Percentiles rank a stretch among this genome's conserved stretches.
phyloP scores from a whole-genome alignment of 2,329 filamentous ascomycete species.

The Claviceps sp. region DNA sequence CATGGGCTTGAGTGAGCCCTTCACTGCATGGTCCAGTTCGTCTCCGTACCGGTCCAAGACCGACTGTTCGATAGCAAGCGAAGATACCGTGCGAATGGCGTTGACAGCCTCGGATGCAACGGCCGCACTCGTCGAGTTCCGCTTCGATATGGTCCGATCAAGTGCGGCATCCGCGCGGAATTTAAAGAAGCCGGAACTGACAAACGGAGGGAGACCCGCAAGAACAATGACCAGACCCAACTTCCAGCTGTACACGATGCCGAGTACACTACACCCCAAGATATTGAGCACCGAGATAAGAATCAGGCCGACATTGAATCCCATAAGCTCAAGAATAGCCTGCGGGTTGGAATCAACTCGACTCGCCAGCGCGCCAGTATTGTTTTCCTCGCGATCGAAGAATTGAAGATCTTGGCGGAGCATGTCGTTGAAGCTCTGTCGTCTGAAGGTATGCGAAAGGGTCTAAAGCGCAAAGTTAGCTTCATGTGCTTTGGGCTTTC shows the following conservation, averaged over 20 bases:
- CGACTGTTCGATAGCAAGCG: slow-evolving; percentile 26
- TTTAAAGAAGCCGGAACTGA: slow-evolving; percentile 24
- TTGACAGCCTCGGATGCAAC: slow-evolving; percentile 30
- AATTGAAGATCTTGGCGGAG: slow-evolving; percentile 28
- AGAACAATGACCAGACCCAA: slow-evolving; percentile 34
- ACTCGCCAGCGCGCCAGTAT: slow-evolving; percentile 22
- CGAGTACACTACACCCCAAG: slow-evolving; percentile 25
- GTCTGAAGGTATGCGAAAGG: slow-evolving; percentile 17
- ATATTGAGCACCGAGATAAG: slow-evolving; percentile 25
- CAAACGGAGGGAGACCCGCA: slow-evolving; percentile 24
- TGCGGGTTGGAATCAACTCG: slow-evolving; percentile 24
- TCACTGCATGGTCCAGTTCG: slow-evolving; percentile 16
- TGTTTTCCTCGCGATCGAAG: slow-evolving; percentile 28
- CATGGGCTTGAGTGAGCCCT: slow-evolving; percentile 17
- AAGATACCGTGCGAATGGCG: slow-evolving; percentile 27
- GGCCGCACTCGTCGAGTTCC: slow-evolving; percentile 22
- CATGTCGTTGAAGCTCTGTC: slow-evolving; percentile 16
- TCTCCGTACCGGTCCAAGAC: slow-evolving; percentile 17
- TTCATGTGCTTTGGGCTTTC: neutral
- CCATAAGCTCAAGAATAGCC: slow-evolving; percentile 28
- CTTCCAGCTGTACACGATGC: slow-evolving; percentile 32
- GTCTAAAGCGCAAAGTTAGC: slow-evolving; percentile 4
- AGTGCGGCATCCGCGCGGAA: slow-evolving; percentile 26
- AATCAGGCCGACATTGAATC: slow-evolving; percentile 27
- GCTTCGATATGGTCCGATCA: slow-evolving; percentile 22